Evolutionary conservation across 2,329 filamentous ascomycete genomes (phyloP), one percentile per base, ranked within the genome.

Genomic region (Pochonia chlamydosporia): DNA sequence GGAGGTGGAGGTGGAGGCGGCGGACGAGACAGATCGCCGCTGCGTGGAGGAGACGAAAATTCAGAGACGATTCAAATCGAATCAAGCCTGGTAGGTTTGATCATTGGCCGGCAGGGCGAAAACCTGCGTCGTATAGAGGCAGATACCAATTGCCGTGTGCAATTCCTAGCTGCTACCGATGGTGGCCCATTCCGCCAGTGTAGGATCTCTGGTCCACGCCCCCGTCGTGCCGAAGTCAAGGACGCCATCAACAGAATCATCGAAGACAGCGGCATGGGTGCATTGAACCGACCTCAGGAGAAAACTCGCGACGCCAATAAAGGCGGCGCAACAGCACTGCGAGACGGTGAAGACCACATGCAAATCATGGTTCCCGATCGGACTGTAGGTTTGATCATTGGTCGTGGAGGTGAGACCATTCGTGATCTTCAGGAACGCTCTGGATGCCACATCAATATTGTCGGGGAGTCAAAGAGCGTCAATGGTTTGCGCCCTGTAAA

Each of bases 331-430:
- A 56, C 64, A 44, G 75, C 78, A 37, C 72, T 87, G 49, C 81
- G 85, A 51, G 87, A 92, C 50, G 87, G 85, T 50, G 90, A 95
- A 64, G 87, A 92, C 57, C 88, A 84, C 61, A 83, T 90, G 62
- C 89, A 95, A 67, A 95, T 96, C 59, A 93, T 95, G 87, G 90
- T 96, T 16, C 90, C 90, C 40, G 90, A 96, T 68, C 85, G 89
- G 59, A 96, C 90, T 8, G 90, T 96, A 50, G 90, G 90, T 44
- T 74, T 96, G 40, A 96, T 96, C 57, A 96, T 96, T 61, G 90
- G 90, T n/a, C 86, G 90, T 56, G 89, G 89, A 35, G 90, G 90
- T 49, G 90, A 96, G 69, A 96, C 90, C 1, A 96, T 96, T 59
- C 84, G 89, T 60, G 90, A 96, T 63, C 75, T 96, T 21, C 91